phyloP scores from a whole-genome alignment of 805 yeast species.

The Yarrowia sp. region DNA sequence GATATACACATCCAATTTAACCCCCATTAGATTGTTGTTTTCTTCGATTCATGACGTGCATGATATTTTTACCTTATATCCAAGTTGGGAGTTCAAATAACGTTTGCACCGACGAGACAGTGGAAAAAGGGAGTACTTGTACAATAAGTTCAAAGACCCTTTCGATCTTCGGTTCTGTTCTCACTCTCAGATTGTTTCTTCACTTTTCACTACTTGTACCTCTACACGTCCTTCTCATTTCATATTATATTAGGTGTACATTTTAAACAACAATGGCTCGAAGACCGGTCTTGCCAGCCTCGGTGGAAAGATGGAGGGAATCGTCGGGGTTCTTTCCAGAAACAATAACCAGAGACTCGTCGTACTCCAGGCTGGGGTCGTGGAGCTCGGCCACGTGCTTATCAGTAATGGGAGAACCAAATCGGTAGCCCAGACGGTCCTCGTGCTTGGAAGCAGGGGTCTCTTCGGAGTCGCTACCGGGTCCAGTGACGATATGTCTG shows the following conservation, averaged over 20 bases:
- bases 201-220: too few relatives aligned
- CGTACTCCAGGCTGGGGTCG: conserved; percentile 12
- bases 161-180: too few relatives aligned
- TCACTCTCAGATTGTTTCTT: too few relatives aligned
- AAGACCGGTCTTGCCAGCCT: conserved; percentile 33
- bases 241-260: conserved; percentile 4
- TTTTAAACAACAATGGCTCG: conserved; percentile 34
- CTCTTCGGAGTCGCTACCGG: conserved; percentile 4
- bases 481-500: conserved; percentile 13
- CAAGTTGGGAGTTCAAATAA: too few relatives aligned
- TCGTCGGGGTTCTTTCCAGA: conserved; percentile 31
- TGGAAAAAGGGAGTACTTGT: too few relatives aligned
- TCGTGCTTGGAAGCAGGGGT: conserved; percentile 26
- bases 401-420: neutral
- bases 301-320: conserved; percentile 25
- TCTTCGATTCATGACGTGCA: too few relatives aligned
- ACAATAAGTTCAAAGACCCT: too few relatives aligned
- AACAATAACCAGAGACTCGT: conserved; percentile 25
- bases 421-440: conserved; percentile 28
- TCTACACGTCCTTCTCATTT: neutral
- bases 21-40: too few relatives aligned
- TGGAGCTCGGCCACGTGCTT: conserved; percentile 15
- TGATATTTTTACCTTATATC: too few relatives aligned
- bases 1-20: too few relatives aligned
- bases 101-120: too few relatives aligned